Base-by-base conservation (phyloP, 164 flowering plant genomes). In the grape (Vitis vinifera) region DNA sequence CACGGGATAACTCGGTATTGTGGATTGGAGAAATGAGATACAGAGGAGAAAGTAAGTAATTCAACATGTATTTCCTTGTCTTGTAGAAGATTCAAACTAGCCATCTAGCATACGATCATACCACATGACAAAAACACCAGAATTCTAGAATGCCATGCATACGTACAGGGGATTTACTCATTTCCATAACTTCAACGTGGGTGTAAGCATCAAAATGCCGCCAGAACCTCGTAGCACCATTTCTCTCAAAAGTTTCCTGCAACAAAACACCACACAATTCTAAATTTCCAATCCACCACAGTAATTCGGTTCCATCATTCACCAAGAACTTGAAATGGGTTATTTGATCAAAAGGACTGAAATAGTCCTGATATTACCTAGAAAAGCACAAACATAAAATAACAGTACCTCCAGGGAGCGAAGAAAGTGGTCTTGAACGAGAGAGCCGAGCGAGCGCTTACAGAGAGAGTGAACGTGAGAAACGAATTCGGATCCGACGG, bases 201-300 rank as follows among this genome's bases (percentile, higher is more conserved):
- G 50, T 70, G 71, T 82, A 87, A 66, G 69, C 77, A 63, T 87
- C 89, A 79, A 95, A 93, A 77, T 85, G 86, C 73, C 64, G 70
- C 98, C 99, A 95, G 72, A 95, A 95, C 74, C 62, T 89, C 0
- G 84, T 68, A 4, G 84, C 88, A 6, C 91, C 87, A 71, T 81
- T 82, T 74, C 49, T 86, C 82, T 88, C 89, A 71, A 95, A 93
- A 1, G 76, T 65, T 74, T 81, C 84, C 99, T 94, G 87, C 63
- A 75, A 73, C n/a, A 48, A 74, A 74, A 65, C 12, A 76, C 73
- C 2, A 70, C 7, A 49, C 10, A 59, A 23, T 31, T 7, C 52
- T 2, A 30, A 52, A 51, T 15, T 13, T 27, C 9, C 6, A 69
- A 10, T 37, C 9, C 17, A 29, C 13, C 15, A 16, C 11, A 55